phyloP scores from a whole-genome alignment of 2,329 filamentous ascomycete genomes.

The Penicillium vulpinum region DNA sequence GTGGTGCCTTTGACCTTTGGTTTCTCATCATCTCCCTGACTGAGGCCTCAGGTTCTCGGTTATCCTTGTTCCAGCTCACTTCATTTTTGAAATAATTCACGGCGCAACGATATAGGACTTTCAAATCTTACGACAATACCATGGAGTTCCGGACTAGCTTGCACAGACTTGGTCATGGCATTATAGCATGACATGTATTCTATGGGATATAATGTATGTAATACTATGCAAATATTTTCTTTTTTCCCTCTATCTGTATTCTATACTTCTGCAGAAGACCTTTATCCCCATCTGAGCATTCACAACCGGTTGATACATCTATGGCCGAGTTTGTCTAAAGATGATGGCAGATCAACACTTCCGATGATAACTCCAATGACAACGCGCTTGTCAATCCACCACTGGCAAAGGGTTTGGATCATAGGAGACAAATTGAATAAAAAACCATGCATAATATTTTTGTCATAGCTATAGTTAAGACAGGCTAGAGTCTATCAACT shows the following conservation, averaged over 20 bases:
- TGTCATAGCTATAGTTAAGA: not conserved
- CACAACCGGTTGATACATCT: constrained; percentile 26
- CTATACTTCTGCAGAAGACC: not conserved
- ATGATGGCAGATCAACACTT: constrained; percentile 47
- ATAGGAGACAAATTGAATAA: constrained; percentile 10
- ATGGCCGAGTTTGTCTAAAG: constrained; percentile 50
- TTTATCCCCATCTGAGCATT: constrained; percentile 39
- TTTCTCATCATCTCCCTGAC: not conserved
- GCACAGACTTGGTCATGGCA: not conserved
- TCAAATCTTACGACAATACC: constrained; percentile 3
- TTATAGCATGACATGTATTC: constrained; percentile 7
- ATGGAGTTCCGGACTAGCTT: constrained; percentile 13
- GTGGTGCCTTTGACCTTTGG: not conserved
- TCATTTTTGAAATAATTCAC: constrained; percentile 12
- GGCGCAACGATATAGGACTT: constrained; percentile 11
- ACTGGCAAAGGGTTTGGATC: constrained; percentile 8
- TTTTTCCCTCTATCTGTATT: not conserved
- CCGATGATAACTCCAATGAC: constrained; percentile 15
- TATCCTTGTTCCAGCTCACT: not conserved
- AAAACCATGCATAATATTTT: not conserved
- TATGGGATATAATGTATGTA: not conserved
- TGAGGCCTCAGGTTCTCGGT: not conserved
- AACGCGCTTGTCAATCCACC: constrained; percentile 13
- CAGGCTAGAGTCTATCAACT: not conserved
- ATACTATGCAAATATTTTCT: not conserved